Conservation (phyloP, 2,329 filamentous ascomycete species). For the Coniella lustricola region DNA sequence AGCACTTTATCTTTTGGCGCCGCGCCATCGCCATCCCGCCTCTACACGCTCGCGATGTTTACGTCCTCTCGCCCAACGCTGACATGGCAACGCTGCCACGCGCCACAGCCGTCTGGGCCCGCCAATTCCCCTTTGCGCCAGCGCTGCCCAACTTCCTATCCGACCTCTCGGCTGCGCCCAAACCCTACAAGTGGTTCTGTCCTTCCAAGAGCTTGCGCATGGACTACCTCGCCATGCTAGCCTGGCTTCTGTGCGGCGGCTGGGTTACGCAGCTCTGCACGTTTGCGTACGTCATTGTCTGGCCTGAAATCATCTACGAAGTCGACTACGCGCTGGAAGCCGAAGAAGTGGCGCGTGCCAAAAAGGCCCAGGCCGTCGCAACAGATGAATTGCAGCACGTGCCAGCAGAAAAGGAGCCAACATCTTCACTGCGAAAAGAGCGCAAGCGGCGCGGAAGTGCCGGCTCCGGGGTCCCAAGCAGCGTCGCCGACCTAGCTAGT, state of each 20-base stretch:
- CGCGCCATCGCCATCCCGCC: constrained; percentile 87
- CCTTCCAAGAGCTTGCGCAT: constrained; percentile 82
- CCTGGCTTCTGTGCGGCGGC: constrained; percentile 85
- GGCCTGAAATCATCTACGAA: constrained; percentile 73
- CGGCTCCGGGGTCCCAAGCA: constrained; percentile 5
- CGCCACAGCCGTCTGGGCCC: constrained; percentile 66
- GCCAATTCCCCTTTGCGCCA: constrained; percentile 75
- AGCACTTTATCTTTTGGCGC: constrained; percentile 94
- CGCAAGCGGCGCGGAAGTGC: constrained; percentile 15
- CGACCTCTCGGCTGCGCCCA: constrained; percentile 69
- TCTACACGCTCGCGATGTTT: constrained; percentile 80
- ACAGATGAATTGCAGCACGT: constrained; percentile 14
- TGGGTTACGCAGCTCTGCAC: constrained; percentile 93
- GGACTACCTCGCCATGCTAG: constrained; percentile 83
- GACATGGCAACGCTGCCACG: constrained; percentile 64
- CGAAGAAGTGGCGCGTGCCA: constrained; percentile 45
- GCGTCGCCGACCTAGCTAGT: constrained; percentile 14
- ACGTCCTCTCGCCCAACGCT: constrained; percentile 86
- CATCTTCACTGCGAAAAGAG: constrained; percentile 14
- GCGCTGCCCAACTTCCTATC: constrained; percentile 82
- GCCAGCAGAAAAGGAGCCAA: constrained; percentile 10
- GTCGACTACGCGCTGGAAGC: constrained; percentile 66
- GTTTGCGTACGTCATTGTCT: constrained; percentile 82
- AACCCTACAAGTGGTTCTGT: constrained; percentile 75
- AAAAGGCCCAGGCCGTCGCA: constrained; percentile 19